Evolutionary conservation across 2,329 filamentous ascomycete species (phyloP).

Genomic region (Didymella glomerata): DNA sequence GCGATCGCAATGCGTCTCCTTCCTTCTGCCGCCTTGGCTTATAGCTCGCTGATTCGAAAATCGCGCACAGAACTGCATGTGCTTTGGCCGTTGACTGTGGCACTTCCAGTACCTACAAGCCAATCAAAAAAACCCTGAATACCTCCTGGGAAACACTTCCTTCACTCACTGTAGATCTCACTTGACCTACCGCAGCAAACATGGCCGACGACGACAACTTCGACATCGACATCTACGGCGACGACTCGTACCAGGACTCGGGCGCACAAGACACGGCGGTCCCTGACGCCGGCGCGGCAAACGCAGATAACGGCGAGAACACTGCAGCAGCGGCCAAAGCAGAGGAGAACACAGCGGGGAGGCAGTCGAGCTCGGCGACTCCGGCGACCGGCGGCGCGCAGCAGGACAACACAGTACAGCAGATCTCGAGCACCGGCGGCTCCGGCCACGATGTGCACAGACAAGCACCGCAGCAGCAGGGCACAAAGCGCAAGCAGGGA

Average conservation of each 20-base stretch:
- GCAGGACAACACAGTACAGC: constrained; percentile 49
- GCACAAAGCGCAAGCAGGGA: constrained; percentile 69
- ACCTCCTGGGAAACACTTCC: constrained; percentile 32
- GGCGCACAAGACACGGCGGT: constrained; percentile 35
- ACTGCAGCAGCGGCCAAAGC: constrained; percentile 25
- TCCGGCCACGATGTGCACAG: constrained; percentile 50
- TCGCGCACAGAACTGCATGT: constrained; percentile 50
- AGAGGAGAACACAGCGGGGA: constrained; percentile 25
- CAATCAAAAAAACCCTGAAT: constrained; percentile 44
- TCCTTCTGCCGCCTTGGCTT: constrained; percentile 27
- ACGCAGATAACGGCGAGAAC: constrained; percentile 37
- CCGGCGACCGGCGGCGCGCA: constrained; percentile 33
- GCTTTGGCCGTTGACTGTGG: constrained; percentile 48
- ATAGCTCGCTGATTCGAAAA: constrained; percentile 49
- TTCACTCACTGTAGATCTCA: constrained; percentile 36
- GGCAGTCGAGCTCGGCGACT: constrained; percentile 33
- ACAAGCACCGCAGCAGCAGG: constrained; percentile 62
- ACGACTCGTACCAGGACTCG: constrained; percentile 56
- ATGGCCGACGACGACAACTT: constrained; percentile 72
- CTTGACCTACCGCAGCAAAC: constrained; percentile 39
- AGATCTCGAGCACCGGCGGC: constrained; percentile 55
- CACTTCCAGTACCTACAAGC: constrained; percentile 51
- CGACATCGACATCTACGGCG: constrained; percentile 75
- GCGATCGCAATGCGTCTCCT: constrained; percentile 25
- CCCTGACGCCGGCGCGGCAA: constrained; percentile 33